Conservation (phyloP, 352 stramenopile genomes). For the Phytophthora chlamydospora region DNA sequence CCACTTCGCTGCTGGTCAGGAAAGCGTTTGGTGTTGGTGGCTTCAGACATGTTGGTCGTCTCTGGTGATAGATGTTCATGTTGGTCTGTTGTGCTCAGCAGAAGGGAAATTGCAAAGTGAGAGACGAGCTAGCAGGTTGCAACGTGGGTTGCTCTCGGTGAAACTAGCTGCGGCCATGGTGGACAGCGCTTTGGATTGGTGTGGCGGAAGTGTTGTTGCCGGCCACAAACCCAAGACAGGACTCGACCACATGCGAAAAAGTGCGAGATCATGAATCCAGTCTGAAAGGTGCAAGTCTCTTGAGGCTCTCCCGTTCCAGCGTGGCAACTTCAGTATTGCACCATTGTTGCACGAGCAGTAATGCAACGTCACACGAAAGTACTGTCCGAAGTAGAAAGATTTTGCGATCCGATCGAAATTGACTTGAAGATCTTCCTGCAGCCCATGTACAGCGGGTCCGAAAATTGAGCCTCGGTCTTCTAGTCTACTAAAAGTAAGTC, state of each 20-base stretch:
- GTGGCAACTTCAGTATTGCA: too few species aligned
- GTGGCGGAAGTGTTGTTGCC: background rate
- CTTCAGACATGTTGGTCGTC: background rate
- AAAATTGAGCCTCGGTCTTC: too few species aligned
- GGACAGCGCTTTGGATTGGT: constrained; percentile 3
- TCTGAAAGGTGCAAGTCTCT: constrained; percentile 4
- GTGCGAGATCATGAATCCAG: constrained; percentile 11
- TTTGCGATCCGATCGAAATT: too few species aligned
- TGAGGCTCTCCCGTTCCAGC: background rate
- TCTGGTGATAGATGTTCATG: constrained; percentile 29
- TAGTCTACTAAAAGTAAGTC: too few species aligned
- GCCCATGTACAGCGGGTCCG: too few species aligned
- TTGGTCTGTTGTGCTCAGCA: constrained; percentile 12
- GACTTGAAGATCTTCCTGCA: too few species aligned
- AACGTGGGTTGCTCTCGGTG: constrained; percentile 5
- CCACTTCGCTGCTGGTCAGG: constrained; percentile 16
- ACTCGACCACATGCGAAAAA: constrained; percentile 20
- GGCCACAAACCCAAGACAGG: constrained; percentile 20
- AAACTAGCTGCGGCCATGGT: constrained; percentile 4
- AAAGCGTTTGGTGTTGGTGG: constrained; percentile 1
- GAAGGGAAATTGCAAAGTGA: constrained; percentile 35
- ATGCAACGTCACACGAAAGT: too few species aligned
- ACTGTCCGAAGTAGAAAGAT: too few species aligned
- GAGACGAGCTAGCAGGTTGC: constrained; percentile 7
- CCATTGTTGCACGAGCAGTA: too few species aligned